A percentile compares a stretch with the other conserved stretches of the same genome.
These are phyloP conservation scores for Gaertneriomyces sp. DNA, from an alignment of 192 early-diverging fungal genomes.

Conservation along the genomic window DNA sequence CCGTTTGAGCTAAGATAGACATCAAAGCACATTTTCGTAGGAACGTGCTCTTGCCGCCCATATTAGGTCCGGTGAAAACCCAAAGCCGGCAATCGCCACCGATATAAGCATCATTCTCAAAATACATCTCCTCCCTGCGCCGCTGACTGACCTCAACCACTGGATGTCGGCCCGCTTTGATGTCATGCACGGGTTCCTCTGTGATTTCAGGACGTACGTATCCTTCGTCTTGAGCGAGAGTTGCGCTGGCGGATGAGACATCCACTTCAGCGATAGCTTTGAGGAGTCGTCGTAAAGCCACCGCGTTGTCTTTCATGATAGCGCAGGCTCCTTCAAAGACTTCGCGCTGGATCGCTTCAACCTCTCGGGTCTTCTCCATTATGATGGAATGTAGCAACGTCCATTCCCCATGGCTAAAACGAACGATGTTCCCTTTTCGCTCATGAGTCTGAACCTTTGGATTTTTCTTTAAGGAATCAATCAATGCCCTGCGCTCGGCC, in stretches of 20 bases:
- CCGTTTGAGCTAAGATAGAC: slow-evolving; percentile 66
- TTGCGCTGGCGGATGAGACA: slow-evolving; percentile 42
- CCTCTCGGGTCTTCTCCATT: slow-evolving; percentile 7
- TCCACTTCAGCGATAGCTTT: slow-evolving; percentile 47
- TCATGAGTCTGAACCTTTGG: too few species aligned
- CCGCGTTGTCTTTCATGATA: slow-evolving; percentile 20
- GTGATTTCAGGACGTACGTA: slow-evolving; percentile 61
- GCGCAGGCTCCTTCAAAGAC: slow-evolving; percentile 37
- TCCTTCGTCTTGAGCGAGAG: slow-evolving; percentile 47
- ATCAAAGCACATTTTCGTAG: slow-evolving; percentile 58
- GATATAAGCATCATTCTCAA: slow-evolving; percentile 55
- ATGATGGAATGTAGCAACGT: slow-evolving; percentile 20
- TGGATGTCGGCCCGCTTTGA: slow-evolving; percentile 67
- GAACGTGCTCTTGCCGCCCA: slow-evolving; percentile 74
- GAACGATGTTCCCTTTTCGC: too few species aligned
- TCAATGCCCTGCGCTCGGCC: slow-evolving; percentile 1
- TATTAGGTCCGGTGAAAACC: slow-evolving; percentile 58
- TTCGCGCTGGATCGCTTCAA: slow-evolving; percentile 12
- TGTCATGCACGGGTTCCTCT: slow-evolving; percentile 40
- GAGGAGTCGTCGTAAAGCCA: slow-evolving; percentile 14
- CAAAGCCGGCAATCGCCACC: slow-evolving; percentile 22
- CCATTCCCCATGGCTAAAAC: slow-evolving; percentile 29
- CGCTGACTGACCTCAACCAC: slow-evolving; percentile 35
- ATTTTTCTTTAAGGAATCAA: background rate
- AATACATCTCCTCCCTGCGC: slow-evolving; percentile 31